Base-by-base conservation (phyloP, 495 filamentous ascomycete genomes). In the Gamarada debralockiae region DNA sequence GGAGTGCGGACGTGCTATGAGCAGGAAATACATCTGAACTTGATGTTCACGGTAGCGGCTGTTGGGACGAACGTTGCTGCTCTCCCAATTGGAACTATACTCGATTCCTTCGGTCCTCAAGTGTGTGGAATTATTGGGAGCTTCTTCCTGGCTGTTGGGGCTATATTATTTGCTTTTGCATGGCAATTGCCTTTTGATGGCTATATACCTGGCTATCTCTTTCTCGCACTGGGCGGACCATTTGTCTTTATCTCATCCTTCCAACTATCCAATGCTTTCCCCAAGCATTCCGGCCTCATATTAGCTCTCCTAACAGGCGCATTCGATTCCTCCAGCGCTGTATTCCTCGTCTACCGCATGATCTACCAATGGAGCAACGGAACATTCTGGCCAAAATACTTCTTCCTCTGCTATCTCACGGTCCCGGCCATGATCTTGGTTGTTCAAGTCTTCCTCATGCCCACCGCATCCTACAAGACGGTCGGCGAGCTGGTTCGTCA, bases 11-110 rank as follows among this genome's bases (percentile, higher is more conserved):
- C 90, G 17, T 90, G 86, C 66, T 82, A 80, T 56, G 75, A 77
- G 38, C 86, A 90, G 64, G 90, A 96, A 65, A 83, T 95, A 42
- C 79, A 85, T 42, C 75, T 95, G 42, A 96, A 96, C 65, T 68
- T 95, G 52, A 95, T 96, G 91, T 95, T 96, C 73, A 96, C 90
- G 25, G 76, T 88, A 31, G 90, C 90, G n/a, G 90, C 89, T 13
- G 91, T 95, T 15, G 84, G 79, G 3, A 95, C 91, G 31, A 81
- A 79, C 43, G 85, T 92, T 15, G 84, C 81, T 15, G 91, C 90
- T 8, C 73, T 95, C 2, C 89, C 90, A 12, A 81, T 95, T 3
- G 91, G 91, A 33, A 89, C 90, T 1, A 86, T 96, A 37, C 74
- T 96, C 3, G 91, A 97, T 63, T 77, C 80, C 42, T 95, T 81